Evolutionary conservation across 2,329 filamentous ascomycete genomes (phyloP), one percentile per base, ranked within the genome.

Genomic region (Xylaria sp.): DNA sequence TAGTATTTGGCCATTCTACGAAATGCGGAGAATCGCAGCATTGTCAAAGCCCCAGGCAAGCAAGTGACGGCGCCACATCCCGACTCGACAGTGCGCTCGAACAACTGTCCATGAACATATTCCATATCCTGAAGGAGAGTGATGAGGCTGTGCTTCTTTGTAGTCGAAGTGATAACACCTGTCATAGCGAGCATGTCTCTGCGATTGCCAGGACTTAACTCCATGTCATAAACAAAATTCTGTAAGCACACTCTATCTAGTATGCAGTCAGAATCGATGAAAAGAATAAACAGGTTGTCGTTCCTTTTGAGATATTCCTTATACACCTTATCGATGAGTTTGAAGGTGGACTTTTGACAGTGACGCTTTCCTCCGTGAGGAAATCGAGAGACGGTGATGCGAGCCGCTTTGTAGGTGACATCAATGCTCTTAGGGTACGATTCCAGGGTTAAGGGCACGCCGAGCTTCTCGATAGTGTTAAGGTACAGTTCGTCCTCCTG

Each of bases 141-240:
- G 76, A 98, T 93, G 65, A 98, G 84, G 73, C 92, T 93, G 79
- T 97, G 92, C 75, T 92, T 96, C 75, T 91, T 88, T 0, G 95
- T 97, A 0, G 94, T 98, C 0, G 94, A 95, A 1, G 95, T 98
- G 77, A 98, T 98, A 77, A 98, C 93, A 37, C 95, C 95, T 16
- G 95, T 98, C 93, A 98, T 98, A 62, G 95, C 95, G 77, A 98
- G 85, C 93, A 97, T 98, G 79, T 97, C 93, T 77, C 91, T 90
- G 77, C 92, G 90, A 82, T 94, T 97, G 63, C 94, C 94, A 0
- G 95, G 95, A 80, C 95, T 97, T 69, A 98, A 85, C 81, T 98
- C 94, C 96, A 98, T 98, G 79, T 98, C 95, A 81, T 96, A 98
- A 83, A 98, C 93, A 81, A 98, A 98, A 80, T 98, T 98, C 79